phyloP scores from a whole-genome alignment of 208 protist species.

The Jaenimonas drosophilae region DNA sequence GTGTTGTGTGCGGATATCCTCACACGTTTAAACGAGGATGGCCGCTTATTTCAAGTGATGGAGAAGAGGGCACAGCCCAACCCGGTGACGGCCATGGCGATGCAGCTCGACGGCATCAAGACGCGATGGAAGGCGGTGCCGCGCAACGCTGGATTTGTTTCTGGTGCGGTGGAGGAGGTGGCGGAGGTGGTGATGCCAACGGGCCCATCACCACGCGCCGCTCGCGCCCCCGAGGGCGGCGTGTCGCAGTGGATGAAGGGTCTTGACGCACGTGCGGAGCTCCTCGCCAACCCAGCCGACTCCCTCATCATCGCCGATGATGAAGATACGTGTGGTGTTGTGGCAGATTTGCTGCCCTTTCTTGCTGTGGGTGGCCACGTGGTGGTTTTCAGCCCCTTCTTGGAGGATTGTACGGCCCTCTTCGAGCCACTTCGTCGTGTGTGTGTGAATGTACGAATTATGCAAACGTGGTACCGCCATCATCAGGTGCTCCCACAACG shows the following conservation, averaged over 20 bases:
- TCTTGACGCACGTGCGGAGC: constrained; percentile 37
- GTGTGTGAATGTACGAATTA: constrained; percentile 81
- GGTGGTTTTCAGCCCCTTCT: constrained; percentile 82
- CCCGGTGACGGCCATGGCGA: constrained; percentile 37
- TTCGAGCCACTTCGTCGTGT: constrained; percentile 51
- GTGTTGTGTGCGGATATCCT: constrained; percentile 60
- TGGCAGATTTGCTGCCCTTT: constrained; percentile 66
- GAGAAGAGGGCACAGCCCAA: constrained; percentile 74
- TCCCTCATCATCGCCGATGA: constrained; percentile 69
- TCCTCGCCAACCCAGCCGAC: constrained; percentile 49
- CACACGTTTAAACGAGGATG: constrained; percentile 50
- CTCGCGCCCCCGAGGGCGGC: constrained; percentile 1
- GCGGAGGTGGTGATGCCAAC: constrained; percentile 3
- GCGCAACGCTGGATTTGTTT: constrained; percentile 58
- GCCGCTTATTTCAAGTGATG: constrained; percentile 72
- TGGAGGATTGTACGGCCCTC: constrained; percentile 60
- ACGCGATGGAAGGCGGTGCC: constrained; percentile 82
- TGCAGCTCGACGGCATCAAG: constrained; percentile 46
- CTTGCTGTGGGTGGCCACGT: constrained; percentile 64
- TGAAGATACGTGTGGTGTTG: constrained; percentile 15
- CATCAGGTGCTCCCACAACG: constrained; percentile 90
- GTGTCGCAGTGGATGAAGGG: constrained; percentile 73
- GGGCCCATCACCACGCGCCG: background rate
- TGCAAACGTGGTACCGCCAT: constrained; percentile 90
- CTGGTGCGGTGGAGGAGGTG: constrained; percentile 24